Evolutionary conservation across 2,329 filamentous ascomycete genomes (phyloP).

Genomic region (Phaeosphaeriaceae sp.): DNA sequence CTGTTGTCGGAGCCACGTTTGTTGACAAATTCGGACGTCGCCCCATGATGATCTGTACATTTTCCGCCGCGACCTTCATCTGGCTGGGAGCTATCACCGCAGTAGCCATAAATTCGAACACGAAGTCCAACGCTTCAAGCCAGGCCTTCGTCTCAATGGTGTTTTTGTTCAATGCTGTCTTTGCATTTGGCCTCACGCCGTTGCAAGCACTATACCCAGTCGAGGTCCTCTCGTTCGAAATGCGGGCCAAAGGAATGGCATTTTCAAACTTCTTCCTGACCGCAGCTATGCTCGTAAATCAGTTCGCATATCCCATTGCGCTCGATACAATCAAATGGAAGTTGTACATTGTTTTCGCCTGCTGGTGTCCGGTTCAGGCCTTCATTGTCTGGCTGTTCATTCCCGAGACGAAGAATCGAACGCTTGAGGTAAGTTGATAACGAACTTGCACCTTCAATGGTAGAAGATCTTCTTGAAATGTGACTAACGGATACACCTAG

Average conservation of each 20-base stretch:
- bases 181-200: slow-evolving; percentile 44
- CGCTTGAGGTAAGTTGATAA: slow-evolving; percentile 20
- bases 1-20: slow-evolving; percentile 42
- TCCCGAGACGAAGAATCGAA: slow-evolving; percentile 37
- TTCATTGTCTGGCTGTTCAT: slow-evolving; percentile 28
- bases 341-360: slow-evolving; percentile 32
- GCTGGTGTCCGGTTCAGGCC: slow-evolving; percentile 28
- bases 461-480: not conserved
- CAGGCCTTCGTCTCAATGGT: slow-evolving; percentile 42
- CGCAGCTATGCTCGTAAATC: slow-evolving; percentile 34
- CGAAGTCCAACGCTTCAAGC: slow-evolving; percentile 15
- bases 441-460: no score
- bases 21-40: slow-evolving; percentile 37
- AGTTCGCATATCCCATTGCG: slow-evolving; percentile 38
- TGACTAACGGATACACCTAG: not conserved
- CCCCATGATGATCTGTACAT: slow-evolving; percentile 39
- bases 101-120: slow-evolving; percentile 22
- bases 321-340: slow-evolving; percentile 32
- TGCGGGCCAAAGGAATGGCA: slow-evolving; percentile 44
- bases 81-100: slow-evolving; percentile 33
- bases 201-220: slow-evolving; percentile 43
- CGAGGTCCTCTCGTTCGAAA: slow-evolving; percentile 45
- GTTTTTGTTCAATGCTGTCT: slow-evolving; percentile 44
- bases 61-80: slow-evolving; percentile 28
- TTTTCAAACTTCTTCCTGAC: slow-evolving; percentile 29